Conservation (phyloP, 192 early-diverging fungal species). For the Physocladia obscura region DNA sequence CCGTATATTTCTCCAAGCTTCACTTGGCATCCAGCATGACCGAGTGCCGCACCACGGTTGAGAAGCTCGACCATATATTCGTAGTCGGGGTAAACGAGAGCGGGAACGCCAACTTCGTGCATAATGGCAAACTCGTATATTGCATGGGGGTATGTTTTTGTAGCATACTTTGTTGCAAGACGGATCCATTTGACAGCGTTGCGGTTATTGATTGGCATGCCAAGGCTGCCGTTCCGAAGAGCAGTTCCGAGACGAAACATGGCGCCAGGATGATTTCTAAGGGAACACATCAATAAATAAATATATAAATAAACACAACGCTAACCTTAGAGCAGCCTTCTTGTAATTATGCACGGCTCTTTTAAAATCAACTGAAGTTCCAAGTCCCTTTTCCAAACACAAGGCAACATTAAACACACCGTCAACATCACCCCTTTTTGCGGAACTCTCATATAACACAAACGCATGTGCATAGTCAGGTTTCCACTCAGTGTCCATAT, state of each 20-base stretch:
- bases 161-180: constrained; percentile 72
- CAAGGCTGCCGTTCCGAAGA: constrained; percentile 71
- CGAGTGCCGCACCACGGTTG: constrained; percentile 70
- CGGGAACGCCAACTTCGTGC: constrained; percentile 71
- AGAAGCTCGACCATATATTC: constrained; percentile 75
- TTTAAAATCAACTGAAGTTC: constrained; percentile 56
- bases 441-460: constrained; percentile 62
- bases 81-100: constrained; percentile 71
- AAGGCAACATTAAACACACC: constrained; percentile 71
- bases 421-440: constrained; percentile 72
- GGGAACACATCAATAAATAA: not conserved
- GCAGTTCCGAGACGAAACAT: constrained; percentile 77
- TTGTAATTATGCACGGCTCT: constrained; percentile 75
- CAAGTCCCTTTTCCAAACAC: constrained; percentile 71
- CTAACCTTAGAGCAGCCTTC: constrained; percentile 42
- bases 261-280: constrained; percentile 50
- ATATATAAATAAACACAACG: not conserved
- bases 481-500: constrained; percentile 40
- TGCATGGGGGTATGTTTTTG: constrained; percentile 66
- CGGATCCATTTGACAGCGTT: constrained; percentile 82
- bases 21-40: constrained; percentile 70
- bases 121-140: constrained; percentile 77
- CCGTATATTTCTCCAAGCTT: constrained; percentile 80
- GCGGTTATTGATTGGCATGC: constrained; percentile 66
- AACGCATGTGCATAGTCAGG: constrained; percentile 67